Evolutionary conservation across 352 stramenopile genomes (phyloP), one percentile per base, ranked within the genome.

Genomic region (Phytophthora colocasiae): DNA sequence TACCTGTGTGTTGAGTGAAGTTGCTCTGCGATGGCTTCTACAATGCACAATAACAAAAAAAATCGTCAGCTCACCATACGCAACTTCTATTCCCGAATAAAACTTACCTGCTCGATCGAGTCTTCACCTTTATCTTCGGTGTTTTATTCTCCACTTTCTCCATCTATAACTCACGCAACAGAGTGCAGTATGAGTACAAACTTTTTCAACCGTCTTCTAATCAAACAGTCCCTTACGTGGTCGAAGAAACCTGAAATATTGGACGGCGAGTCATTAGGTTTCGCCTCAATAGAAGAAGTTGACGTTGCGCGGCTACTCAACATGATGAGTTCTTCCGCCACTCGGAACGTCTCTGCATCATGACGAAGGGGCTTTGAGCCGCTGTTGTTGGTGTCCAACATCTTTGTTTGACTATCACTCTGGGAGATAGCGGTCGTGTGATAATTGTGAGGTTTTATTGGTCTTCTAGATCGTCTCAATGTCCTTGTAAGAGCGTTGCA

Each of bases 311-410:
- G 62, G 43, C 53, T 75, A 63, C 84, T 93, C 19, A 93, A 72
- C 69, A 90, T 74, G 65, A 93, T 91, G 57, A 93, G 81, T 72
- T 93, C 84, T 49, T 90, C 73, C 1, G 84, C 84, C 45, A 93
- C 84, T 36, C 81, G 80, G 62, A 93, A 91, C 17, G 81, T 93
- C 61, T 93, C 84, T 15, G 75, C 80, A 51, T 92, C 81, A 57
- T 89, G 80, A 17, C 63, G 55, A 39, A 72, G 27, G 11, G 63
- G 41, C 43, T 50, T 43, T 7, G 64, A 51, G 45, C 49, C 36
- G 29, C 47, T 48, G 58, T 46, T 58, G 46, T 31, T 38, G 24
- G 63, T 63, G 58, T 83, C 75, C 27, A 83, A 36, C 71, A 81
- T 84, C 17, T 31, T 43, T 31, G n/a, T 10, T 29, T 43, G 31